Evolutionary conservation across 495 filamentous ascomycete species (phyloP).

Genomic region (Neurospora sp.): DNA sequence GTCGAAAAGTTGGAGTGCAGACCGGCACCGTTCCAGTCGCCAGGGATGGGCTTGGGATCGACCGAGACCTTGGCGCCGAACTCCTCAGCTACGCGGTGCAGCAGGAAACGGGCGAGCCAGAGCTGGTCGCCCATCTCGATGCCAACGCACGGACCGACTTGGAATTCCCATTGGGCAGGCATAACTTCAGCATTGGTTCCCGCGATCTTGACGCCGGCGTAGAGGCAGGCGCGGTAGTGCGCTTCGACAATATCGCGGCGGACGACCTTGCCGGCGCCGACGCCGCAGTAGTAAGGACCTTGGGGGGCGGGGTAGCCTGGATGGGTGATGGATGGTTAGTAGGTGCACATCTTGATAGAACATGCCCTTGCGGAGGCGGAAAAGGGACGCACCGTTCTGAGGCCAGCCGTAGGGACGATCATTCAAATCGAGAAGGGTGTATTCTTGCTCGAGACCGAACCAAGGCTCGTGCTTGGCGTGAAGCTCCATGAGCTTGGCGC

Average conservation of each 20-base stretch:
- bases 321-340: constrained; percentile 17
- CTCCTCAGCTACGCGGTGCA: constrained; percentile 87
- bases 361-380: no score
- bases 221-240: constrained; percentile 92
- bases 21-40: constrained; percentile 96
- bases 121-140: constrained; percentile 90
- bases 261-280: constrained; percentile 88
- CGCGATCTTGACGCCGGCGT: constrained; percentile 77
- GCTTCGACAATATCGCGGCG: constrained; percentile 93
- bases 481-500: constrained; percentile 64
- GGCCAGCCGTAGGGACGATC: constrained; percentile 91
- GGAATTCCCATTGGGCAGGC: constrained; percentile 94
- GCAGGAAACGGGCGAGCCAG: constrained; percentile 88
- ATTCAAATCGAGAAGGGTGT: constrained; percentile 51
- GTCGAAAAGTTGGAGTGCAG: constrained; percentile 84
- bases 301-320: constrained; percentile 76
- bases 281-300: constrained; percentile 96
- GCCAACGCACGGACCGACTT: constrained; percentile 80
- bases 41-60: constrained; percentile 88
- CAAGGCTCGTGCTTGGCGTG: constrained; percentile 72
- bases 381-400: constrained; percentile 10
- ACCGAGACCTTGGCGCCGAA: constrained; percentile 89
- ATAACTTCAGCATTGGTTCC: constrained; percentile 90
- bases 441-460: constrained; percentile 94
- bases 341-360: no score